These are phyloP conservation scores for Colletotrichum cordylinicola DNA, from an alignment of 2,329 filamentous ascomycete genomes.

Conservation along the genomic window DNA sequence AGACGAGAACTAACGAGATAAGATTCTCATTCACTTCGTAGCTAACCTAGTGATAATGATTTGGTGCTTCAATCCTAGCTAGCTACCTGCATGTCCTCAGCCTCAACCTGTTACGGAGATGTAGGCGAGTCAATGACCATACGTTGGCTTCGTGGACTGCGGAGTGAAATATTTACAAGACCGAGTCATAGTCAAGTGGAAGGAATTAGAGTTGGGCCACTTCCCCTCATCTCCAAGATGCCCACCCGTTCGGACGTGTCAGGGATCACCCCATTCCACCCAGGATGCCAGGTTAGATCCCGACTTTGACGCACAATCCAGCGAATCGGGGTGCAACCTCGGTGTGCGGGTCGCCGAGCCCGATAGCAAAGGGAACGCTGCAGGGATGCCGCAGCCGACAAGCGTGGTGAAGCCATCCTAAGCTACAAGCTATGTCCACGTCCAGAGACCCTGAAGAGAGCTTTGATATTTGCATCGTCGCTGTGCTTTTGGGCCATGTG, in stretches of 20 bases:
- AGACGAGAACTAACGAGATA: accelerated
- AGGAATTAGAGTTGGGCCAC: not conserved
- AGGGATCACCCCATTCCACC: not conserved
- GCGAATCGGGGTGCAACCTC: not conserved
- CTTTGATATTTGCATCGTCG: conserved; percentile 36
- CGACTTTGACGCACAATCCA: not conserved
- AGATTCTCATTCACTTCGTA: not conserved
- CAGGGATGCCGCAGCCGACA: not conserved
- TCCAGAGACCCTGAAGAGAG: not conserved
- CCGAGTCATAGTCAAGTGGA: not conserved
- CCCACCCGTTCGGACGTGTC: not conserved
- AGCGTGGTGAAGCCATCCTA: not conserved
- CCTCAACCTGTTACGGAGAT: accelerated
- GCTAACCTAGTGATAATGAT: not conserved
- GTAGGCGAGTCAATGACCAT: not conserved
- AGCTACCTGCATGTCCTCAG: accelerated
- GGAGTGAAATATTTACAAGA: not conserved
- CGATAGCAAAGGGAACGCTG: not conserved
- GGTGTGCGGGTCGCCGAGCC: not conserved
- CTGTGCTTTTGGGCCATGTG: not conserved
- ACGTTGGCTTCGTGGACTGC: not conserved
- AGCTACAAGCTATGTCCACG: not conserved
- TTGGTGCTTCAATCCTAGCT: not conserved
- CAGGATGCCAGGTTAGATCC: not conserved
- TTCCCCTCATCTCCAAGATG: not conserved